Conservation (phyloP, 768 basidiomycete genomes). For the Serendipita sp. region DNA sequence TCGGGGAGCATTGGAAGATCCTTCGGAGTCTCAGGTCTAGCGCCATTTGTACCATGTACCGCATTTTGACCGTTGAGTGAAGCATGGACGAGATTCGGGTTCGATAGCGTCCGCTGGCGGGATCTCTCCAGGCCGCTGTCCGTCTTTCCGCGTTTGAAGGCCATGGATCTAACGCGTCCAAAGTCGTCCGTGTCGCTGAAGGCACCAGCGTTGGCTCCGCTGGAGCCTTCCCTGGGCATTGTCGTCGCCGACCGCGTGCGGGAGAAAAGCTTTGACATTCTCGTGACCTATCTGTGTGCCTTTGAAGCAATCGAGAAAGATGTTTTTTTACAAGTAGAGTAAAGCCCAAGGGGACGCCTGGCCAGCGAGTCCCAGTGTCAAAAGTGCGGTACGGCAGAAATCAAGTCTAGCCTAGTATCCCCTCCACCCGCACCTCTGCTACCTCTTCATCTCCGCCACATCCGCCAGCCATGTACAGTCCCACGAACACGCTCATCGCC, state of each 20-base stretch:
- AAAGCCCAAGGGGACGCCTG: not conserved
- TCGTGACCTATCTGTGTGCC: not conserved
- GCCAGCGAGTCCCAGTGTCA: not conserved
- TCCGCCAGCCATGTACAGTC: slow-evolving; percentile 73
- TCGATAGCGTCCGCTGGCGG: slow-evolving; percentile 4
- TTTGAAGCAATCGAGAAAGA: not conserved
- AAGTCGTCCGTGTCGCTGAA: slow-evolving; percentile 3
- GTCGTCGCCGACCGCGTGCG: not conserved
- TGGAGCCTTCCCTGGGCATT: not conserved
- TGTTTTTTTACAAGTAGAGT: not conserved
- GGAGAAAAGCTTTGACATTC: slow-evolving; percentile 4
- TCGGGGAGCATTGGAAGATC: slow-evolving; percentile 2
- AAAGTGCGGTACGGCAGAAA: not conserved
- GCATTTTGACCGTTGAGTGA: not conserved
- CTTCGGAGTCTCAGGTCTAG: not conserved
- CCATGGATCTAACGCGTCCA: not conserved
- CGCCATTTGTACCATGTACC: not conserved
- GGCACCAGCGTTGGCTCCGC: not conserved
- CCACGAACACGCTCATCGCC: slow-evolving; percentile 63
- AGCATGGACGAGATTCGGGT: not conserved
- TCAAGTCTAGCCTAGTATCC: not conserved
- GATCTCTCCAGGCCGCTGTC: slow-evolving; percentile 1
- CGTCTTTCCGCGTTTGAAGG: slow-evolving; percentile 6
- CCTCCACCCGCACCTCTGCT: not conserved
- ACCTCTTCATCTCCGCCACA: slow-evolving; percentile 18